Evolutionary conservation across 177 flowering plant genomes (phyloP).

Genomic region (Tripterygium wilfordii): DNA sequence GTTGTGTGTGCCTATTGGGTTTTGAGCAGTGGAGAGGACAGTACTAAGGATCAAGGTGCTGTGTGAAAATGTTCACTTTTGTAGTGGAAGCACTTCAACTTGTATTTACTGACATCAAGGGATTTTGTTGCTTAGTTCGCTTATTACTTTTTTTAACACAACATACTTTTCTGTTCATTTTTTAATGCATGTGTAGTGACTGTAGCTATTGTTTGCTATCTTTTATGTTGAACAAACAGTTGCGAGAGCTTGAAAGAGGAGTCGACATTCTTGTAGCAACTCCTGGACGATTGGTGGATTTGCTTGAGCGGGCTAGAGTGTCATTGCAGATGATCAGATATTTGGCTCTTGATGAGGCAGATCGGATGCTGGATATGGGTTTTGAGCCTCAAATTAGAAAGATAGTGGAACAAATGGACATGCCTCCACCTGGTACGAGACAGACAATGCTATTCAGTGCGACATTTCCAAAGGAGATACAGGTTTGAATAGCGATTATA

Average conservation of each 20-base stretch:
- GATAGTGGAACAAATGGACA: slow-evolving; percentile 27
- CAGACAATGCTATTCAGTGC: slow-evolving; percentile 6
- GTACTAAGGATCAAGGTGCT: too few species aligned
- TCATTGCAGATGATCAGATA: slow-evolving; percentile 47
- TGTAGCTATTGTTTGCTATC: too few species aligned
- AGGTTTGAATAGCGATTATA: background rate
- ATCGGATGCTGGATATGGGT: slow-evolving; percentile 41
- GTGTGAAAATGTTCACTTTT: too few species aligned
- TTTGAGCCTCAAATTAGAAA: slow-evolving; percentile 45
- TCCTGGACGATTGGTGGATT: slow-evolving; percentile 46
- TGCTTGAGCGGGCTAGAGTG: slow-evolving; percentile 50
- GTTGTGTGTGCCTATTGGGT: too few species aligned
- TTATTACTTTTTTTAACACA: too few species aligned
- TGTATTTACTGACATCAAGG: too few species aligned
- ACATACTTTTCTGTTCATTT: too few species aligned
- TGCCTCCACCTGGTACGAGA: slow-evolving; percentile 3
- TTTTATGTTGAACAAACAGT: slow-evolving; percentile 17
- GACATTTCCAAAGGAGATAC: slow-evolving; percentile 3
- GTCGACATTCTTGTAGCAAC: slow-evolving; percentile 59
- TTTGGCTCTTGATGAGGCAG: slow-evolving; percentile 51
- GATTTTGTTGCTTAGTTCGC: too few species aligned
- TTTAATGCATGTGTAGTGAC: too few species aligned
- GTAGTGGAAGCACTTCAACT: too few species aligned
- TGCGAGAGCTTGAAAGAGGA: slow-evolving; percentile 49
- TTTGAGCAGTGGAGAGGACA: too few species aligned